Evolutionary conservation across 2,329 filamentous ascomycete species (phyloP), one percentile per base, ranked within the genome.

Genomic region (Cercospora beticola): DNA sequence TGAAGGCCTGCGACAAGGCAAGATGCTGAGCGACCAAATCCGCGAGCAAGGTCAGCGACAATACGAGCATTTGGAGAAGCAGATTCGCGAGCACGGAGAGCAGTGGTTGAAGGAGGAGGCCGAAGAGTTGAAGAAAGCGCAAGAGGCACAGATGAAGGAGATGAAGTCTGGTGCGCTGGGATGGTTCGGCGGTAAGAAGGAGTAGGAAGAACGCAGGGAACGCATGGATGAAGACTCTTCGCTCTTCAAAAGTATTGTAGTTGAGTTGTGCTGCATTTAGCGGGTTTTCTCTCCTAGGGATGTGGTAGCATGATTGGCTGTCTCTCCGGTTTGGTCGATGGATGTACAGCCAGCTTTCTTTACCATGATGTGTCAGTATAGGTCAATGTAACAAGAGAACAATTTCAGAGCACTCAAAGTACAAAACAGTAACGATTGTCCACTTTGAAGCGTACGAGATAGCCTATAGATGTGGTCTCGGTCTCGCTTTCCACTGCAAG

Each of bases 61-160:
- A 81, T 99, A 98, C 81, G 88, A 97, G 83, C 82, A 90, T 74
- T 86, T 98, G 70, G 94, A 98, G 81, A 90, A 90, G 81, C 91
- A 97, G 83, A 97, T 99, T 75, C 87, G 91, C 58, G 91, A 96
- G 80, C 95, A 98, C 78, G 95, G 94, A 63, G 93, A 94, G 80
- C 93, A 94, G 83, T 97, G 94, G 92, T 85, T 99, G 74, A 94
- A 94, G 84, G 94, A 98, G 81, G 94, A 97, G 85, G 91, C 92
- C 54, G 90, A 90, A 60, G 88, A 92, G 78, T 90, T 94, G 83
- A 94, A 97, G 85, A 94, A 93, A 84, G 86, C 89, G 71, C 92
- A 94, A 80, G 92, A 97, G 77, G 93, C 97, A 81, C 90, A 91
- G 75, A 94, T 97, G 90, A 92, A 91, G 82, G 92, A 87, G 77